Evolutionary conservation across 1,139 yeast species (phyloP).

Genomic region (Pichia sp.): DNA sequence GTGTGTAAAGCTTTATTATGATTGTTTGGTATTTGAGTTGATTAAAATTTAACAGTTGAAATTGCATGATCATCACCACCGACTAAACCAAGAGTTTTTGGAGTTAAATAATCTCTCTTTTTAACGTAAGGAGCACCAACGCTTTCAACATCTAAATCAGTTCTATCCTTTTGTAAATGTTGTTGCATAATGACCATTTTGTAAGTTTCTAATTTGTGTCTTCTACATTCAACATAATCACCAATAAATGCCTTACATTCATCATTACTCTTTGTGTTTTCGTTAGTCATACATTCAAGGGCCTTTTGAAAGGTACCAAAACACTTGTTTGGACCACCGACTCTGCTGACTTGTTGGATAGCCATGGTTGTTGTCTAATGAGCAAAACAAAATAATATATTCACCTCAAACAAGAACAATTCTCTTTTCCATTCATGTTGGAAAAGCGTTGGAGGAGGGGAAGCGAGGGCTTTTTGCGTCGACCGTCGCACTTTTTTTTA

Average conservation of each 20-base stretch:
- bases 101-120: constrained; percentile 31
- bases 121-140: constrained; percentile 32
- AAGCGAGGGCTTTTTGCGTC: not conserved
- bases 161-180: constrained; percentile 24
- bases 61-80: constrained; percentile 30
- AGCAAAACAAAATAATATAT: too few relatives aligned
- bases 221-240: constrained; percentile 32
- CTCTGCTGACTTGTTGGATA: constrained; percentile 31
- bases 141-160: constrained; percentile 23
- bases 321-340: constrained; percentile 33
- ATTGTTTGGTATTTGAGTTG: not conserved
- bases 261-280: constrained; percentile 23
- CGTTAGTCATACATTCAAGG: constrained; percentile 31
- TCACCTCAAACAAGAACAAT: not conserved
- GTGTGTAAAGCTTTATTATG: not conserved
- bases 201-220: constrained; percentile 30
- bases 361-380: constrained; percentile 20
- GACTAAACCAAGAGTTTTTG: constrained; percentile 31
- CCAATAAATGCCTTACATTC: constrained; percentile 28
- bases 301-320: constrained; percentile 32
- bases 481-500: not conserved
- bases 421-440: not conserved
- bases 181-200: constrained; percentile 29
- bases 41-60: constrained; percentile 20
- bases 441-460: not conserved